Evolutionary conservation across 352 stramenopile genomes (phyloP).

Genomic region (Peronospora belbahrii): DNA sequence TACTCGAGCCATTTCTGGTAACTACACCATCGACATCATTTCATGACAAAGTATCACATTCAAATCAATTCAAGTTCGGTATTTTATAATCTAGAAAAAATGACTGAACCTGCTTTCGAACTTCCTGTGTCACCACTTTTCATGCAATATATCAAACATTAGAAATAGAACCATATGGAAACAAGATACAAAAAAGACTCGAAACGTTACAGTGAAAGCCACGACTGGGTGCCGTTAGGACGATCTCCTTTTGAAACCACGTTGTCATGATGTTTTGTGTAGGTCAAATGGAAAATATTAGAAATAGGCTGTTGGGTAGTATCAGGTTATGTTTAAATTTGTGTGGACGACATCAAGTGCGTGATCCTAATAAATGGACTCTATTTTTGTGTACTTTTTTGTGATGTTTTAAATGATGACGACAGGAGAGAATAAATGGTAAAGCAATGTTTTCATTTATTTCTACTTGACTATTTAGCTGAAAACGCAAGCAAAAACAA

Average conservation of each 20-base stretch:
- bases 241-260: constrained; percentile 87
- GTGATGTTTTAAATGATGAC: no score
- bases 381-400: no score
- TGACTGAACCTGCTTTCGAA: constrained; percentile 63
- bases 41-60: neutral
- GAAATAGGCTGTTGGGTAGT: no score
- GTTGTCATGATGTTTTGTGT: constrained; percentile 39
- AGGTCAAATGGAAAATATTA: no score
- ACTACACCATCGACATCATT: constrained; percentile 1
- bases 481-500: no score
- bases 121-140: constrained; percentile 72
- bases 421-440: no score
- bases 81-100: neutral
- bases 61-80: no score
- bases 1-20: constrained; percentile 69
- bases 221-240: constrained; percentile 61
- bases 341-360: neutral
- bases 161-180: no score
- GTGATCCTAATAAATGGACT: no score
- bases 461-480: no score
- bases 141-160: neutral
- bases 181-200: neutral
- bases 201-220: constrained; percentile 67
- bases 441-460: no score
- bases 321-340: no score